Percentiles rank a stretch among this genome's conserved stretches.
Evolutionary conservation across 1,139 yeast genomes (phyloP).

Genomic region (Insectozyma bohioensis): DNA sequence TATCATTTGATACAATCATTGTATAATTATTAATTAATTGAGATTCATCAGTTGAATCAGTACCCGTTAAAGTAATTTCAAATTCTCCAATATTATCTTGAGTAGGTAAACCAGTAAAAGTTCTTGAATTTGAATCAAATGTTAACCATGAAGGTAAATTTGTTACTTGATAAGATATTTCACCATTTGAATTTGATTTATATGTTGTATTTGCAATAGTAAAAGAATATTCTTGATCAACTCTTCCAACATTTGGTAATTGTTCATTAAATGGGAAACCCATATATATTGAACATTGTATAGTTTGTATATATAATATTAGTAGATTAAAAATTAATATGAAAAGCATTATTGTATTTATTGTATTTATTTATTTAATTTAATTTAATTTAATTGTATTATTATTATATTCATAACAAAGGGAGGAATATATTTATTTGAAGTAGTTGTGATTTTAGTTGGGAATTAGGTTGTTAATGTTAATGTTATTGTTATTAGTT

Average conservation of each 20-base stretch:
- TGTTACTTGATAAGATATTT: slow-evolving; percentile 54
- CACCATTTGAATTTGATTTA: slow-evolving; percentile 41
- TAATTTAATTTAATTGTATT: too few relatives aligned
- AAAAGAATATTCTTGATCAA: slow-evolving; percentile 61
- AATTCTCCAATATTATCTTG: slow-evolving; percentile 48
- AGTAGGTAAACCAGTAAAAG: slow-evolving; percentile 71
- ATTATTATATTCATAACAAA: too few relatives aligned
- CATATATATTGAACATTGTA: slow-evolving; percentile 35
- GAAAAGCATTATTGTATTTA: slow-evolving; percentile 4
- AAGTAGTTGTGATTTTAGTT: too few relatives aligned
- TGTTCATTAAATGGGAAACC: slow-evolving; percentile 85
- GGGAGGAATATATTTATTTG: too few relatives aligned
- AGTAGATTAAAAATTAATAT: slow-evolving; percentile 10
- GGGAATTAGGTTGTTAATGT: too few relatives aligned
- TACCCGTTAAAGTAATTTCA: slow-evolving; percentile 57
- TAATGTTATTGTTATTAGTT: too few relatives aligned
- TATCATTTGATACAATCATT: slow-evolving; percentile 56
- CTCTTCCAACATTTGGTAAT: slow-evolving; percentile 83
- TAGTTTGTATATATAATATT: slow-evolving; percentile 13
- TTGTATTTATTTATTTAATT: background rate
- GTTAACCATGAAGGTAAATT: slow-evolving; percentile 75
- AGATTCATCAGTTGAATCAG: slow-evolving; percentile 54
- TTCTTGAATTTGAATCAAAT: slow-evolving; percentile 61
- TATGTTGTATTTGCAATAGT: slow-evolving; percentile 73
- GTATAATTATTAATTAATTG: slow-evolving; percentile 47